A percentile compares a stretch with the other conserved stretches of the same genome.
phyloP scores from a whole-genome alignment of 2,329 filamentous ascomycete species.

The Helotiales sp. region DNA sequence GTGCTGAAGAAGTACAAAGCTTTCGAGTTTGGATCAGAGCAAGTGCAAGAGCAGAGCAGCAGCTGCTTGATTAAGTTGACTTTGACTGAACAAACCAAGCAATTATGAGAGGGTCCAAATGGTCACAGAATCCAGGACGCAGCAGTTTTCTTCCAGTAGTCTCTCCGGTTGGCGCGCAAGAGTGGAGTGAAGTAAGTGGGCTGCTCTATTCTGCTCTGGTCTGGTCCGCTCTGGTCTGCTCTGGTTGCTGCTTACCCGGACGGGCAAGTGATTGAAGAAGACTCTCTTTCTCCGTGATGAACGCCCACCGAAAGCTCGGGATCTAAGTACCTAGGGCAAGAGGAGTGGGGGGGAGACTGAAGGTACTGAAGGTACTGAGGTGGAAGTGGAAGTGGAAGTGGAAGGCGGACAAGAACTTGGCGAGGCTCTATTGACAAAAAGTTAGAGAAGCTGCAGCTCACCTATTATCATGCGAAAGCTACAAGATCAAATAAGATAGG shows the following conservation, averaged over 20 bases:
- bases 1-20: background rate
- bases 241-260: background rate
- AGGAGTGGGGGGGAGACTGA: too few species aligned
- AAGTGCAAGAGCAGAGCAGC: too few species aligned
- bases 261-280: background rate
- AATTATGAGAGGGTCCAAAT: background rate
- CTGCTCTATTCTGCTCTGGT: too few species aligned
- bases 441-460: background rate
- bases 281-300: background rate
- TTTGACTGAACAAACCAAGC: too few species aligned
- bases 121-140: background rate
- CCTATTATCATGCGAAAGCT: too few species aligned
- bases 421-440: background rate
- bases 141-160: background rate
- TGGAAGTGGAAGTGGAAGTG: background rate
- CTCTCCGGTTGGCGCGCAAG: conserved; percentile 8
- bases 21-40: background rate
- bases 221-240: too few species aligned
- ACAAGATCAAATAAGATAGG: too few species aligned
- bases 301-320: too few species aligned
- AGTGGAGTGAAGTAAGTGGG: background rate
- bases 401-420: background rate
- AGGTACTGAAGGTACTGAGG: too few species aligned
- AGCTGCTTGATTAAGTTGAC: too few species aligned
- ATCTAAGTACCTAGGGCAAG: too few species aligned